Evolutionary conservation across 2,329 filamentous ascomycete genomes (phyloP), one percentile per base, ranked within the genome.

Genomic region (Fusarium verticillioides): DNA sequence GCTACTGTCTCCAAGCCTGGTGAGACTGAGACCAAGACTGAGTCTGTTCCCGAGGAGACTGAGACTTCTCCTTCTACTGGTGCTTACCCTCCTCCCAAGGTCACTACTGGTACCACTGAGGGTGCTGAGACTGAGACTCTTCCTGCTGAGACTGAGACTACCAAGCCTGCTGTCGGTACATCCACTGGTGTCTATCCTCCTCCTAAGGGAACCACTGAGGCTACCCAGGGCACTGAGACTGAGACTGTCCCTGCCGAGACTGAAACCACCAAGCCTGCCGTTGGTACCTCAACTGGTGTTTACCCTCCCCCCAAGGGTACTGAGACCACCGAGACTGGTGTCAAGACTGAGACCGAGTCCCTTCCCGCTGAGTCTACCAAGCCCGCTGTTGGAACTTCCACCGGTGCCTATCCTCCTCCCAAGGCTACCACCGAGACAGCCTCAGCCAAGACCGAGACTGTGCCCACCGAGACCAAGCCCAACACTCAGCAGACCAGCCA

Each of bases 401-500:
- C 60, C 28, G 60, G 60, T 46, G 52, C n/a, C 8, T 60, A 64
- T 23, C 54, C 56, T 32, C 56, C 61, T 16, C 56, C 61, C 18
- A 52, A 64, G 56, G 37, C 11, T 15, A 62, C 50, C 5, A 62
- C 60, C 3, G 60, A 21, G 18, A 58, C 60, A 1, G 36, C 42
- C 7, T 39, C 26, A 11, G 54, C 60, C 12, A 40, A 66, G 58
- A 63, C 62, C 4, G 28, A 67, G 61, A 53, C 54, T 12, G 11
- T 32, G 18, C 54, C 65, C n/a, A 44, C 30, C 5, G 30, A 68
- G 21, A 69, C 66, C 7, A 9, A 46, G 39, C 43, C 68, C 2
- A 28, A 13, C 7, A 53, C 42, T 5, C 44, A 42, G 39, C 46
- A 50, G 18, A 69, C 69, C 8, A 76, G 70, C 32, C 32, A 56